Percentiles rank a stretch among this genome's conserved stretches.
phyloP scores from a whole-genome alignment of 768 basidiomycete genomes.

The Auricularia cornea region DNA sequence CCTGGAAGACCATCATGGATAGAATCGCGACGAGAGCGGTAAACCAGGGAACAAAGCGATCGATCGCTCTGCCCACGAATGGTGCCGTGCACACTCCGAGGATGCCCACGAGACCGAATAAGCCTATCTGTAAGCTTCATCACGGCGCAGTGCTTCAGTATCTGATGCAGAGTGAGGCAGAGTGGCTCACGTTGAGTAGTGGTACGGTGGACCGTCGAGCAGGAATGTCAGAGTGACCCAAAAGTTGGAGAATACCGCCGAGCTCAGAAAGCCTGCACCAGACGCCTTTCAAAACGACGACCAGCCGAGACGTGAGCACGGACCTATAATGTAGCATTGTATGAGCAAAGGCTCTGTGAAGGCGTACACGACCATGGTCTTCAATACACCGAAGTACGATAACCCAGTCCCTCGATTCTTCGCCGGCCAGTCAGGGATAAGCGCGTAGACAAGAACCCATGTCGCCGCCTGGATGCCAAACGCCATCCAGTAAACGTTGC shows the following conservation, averaged over 20 bases:
- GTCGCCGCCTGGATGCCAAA: conserved; percentile 61
- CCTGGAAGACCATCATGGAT: conserved; percentile 42
- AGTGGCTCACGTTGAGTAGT: conserved; percentile 19
- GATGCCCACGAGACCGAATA: conserved; percentile 65
- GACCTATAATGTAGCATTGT: conserved; percentile 29
- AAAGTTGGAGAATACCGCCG: conserved; percentile 50
- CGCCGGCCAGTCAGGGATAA: conserved; percentile 78
- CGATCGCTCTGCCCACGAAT: conserved; percentile 32
- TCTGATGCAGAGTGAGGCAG: no score
- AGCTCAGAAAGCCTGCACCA: conserved; percentile 19
- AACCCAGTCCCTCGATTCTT: conserved; percentile 48
- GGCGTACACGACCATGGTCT: conserved; percentile 67
- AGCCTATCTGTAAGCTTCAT: conserved; percentile 48
- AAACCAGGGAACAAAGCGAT: conserved; percentile 65
- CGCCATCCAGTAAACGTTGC: conserved; percentile 75
- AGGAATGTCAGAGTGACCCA: conserved; percentile 50
- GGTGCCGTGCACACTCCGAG: conserved; percentile 29
- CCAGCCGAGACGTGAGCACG: no score
- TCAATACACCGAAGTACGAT: conserved; percentile 58
- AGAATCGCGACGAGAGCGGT: conserved; percentile 52
- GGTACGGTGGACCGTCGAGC: conserved; percentile 32
- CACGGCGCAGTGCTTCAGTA: no score
- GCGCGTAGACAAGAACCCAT: conserved; percentile 47
- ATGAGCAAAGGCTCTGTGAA: conserved; percentile 73
- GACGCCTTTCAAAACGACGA: no score